Percentiles rank a stretch among this genome's conserved stretches.
Conservation (phyloP, 1,284 basidiomycete species). For the Austroboletus olivaceoglutinosus region DNA sequence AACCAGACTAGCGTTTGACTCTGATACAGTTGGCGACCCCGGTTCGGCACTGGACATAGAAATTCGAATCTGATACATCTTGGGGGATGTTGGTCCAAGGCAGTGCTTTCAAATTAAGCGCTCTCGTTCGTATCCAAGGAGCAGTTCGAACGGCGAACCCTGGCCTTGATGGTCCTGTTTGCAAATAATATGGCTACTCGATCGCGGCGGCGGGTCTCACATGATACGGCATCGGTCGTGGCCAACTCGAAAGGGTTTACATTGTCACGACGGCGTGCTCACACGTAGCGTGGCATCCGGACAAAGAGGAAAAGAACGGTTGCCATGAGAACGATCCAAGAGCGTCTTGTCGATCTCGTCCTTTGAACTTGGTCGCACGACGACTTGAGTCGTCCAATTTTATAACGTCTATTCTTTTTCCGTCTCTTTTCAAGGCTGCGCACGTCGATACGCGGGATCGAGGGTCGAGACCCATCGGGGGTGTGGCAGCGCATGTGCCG, state of each 20-base stretch:
- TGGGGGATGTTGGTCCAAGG: constrained; percentile 92
- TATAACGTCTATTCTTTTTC: neutral
- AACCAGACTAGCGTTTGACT: too few relatives aligned
- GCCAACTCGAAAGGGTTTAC: neutral
- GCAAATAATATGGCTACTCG: constrained; percentile 10
- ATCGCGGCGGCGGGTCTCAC: neutral
- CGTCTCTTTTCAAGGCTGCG: neutral
- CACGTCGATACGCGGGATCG: too few relatives aligned
- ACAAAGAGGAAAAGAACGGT: neutral
- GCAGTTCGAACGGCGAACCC: constrained; percentile 76
- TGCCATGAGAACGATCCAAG: neutral
- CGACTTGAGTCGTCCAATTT: neutral
- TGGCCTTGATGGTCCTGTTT: constrained; percentile 59
- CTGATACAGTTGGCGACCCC: too few relatives aligned
- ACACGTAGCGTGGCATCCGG: too few relatives aligned
- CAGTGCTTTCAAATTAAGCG: constrained; percentile 83
- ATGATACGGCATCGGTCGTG: neutral
- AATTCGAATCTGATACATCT: too few relatives aligned
- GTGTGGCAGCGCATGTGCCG: too few relatives aligned
- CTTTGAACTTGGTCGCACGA: neutral
- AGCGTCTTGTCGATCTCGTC: neutral
- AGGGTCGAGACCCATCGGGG: too few relatives aligned
- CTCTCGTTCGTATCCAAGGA: constrained; percentile 81
- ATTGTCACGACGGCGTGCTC: neutral
- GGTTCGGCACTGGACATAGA: too few relatives aligned